These are phyloP conservation scores for Clitopilus hobsonii DNA, from an alignment of 768 basidiomycete genomes.

Conservation along the genomic window DNA sequence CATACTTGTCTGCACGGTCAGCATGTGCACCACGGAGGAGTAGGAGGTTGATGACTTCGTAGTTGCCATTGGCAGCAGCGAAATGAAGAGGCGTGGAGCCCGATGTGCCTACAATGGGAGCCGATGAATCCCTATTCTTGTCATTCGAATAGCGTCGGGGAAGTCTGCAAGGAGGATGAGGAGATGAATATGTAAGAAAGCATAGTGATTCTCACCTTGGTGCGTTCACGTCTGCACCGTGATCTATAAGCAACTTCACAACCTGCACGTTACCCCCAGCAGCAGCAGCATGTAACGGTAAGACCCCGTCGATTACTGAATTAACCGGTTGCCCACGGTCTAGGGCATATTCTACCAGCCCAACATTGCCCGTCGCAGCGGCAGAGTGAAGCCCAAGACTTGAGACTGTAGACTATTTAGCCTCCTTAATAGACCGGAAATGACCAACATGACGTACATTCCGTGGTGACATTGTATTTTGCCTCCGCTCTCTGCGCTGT, in stretches of 20 bases:
- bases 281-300: constrained; percentile 94
- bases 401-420: constrained; percentile 45
- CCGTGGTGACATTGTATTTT: constrained; percentile 55
- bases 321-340: constrained; percentile 95
- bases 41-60: constrained; percentile 68
- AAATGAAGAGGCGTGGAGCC: constrained; percentile 96
- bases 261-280: constrained; percentile 88
- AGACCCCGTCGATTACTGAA: constrained; percentile 90
- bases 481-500: constrained; percentile 45
- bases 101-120: constrained; percentile 74
- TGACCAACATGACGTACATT: constrained; percentile 36
- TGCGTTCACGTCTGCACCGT: constrained; percentile 98
- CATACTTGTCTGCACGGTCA: constrained; percentile 84
- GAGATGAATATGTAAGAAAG: constrained; percentile 7
- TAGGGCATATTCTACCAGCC: constrained; percentile 89
- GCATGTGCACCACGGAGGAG: constrained; percentile 83
- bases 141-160: constrained; percentile 73
- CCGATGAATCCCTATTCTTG: constrained; percentile 57
- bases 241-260: constrained; percentile 83
- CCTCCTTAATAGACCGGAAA: background rate
- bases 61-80: constrained; percentile 93
- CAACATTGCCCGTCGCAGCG: constrained; percentile 82
- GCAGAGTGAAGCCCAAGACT: constrained; percentile 75
- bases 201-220: constrained; percentile 56
- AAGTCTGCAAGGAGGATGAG: constrained; percentile 36